phyloP scores from a whole-genome alignment of 2,329 filamentous ascomycete genomes.

The Cercospora sojina region DNA sequence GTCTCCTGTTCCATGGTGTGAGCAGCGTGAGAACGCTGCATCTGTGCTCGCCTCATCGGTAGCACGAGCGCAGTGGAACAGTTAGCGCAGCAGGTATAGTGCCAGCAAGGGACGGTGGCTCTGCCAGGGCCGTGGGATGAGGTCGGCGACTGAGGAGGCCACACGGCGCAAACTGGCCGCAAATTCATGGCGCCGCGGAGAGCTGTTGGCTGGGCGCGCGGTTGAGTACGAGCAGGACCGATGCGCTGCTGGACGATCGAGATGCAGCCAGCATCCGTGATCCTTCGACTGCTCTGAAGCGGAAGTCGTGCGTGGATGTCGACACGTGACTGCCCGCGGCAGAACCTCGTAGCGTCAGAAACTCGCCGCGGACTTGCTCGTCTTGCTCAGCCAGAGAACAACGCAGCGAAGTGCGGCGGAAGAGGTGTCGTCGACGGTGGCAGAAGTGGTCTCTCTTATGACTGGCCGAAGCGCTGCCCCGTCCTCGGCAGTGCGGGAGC shows the following conservation, averaged over 20 bases:
- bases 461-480: not conserved
- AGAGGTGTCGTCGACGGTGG: not conserved
- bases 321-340: not conserved
- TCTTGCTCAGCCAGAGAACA: not conserved
- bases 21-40: not conserved
- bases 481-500: not conserved
- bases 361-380: not conserved
- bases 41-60: not conserved
- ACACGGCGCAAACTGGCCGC: constrained; percentile 4
- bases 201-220: constrained; percentile 1
- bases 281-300: not conserved
- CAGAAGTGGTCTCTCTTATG: not conserved
- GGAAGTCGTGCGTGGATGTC: not conserved
- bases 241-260: not conserved
- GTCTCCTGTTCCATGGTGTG: not conserved
- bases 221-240: not conserved
- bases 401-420: not conserved
- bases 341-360: not conserved
- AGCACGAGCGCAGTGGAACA: not conserved
- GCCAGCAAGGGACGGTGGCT: not conserved
- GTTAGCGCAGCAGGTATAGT: not conserved
- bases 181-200: constrained; percentile 7
- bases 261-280: not conserved
- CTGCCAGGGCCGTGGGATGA: not conserved
- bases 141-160: not conserved